Evolutionary conservation across 306 rosid genomes (phyloP).

Genomic region (Citrullus mucosospermus): DNA sequence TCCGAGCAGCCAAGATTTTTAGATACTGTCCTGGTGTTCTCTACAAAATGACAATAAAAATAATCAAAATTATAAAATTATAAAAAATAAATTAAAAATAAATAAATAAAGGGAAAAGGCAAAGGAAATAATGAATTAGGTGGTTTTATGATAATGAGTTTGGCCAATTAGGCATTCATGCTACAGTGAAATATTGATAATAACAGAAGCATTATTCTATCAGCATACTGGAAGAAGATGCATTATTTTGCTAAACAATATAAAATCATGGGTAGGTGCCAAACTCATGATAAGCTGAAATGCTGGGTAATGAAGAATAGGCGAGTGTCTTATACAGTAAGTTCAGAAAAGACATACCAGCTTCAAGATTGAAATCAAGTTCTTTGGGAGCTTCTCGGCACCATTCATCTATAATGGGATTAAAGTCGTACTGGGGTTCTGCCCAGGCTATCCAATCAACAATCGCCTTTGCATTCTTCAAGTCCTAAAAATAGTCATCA

Average conservation of each 20-base stretch:
- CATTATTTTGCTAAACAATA: neutral
- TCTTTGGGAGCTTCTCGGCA: conserved; percentile 99
- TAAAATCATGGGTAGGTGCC: neutral
- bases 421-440: conserved; percentile 83
- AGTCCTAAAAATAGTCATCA: conserved; percentile 48
- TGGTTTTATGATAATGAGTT: neutral
- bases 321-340: neutral
- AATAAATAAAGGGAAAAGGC: neutral
- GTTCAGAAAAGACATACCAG: conserved; percentile 42
- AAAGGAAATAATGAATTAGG: neutral
- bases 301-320: neutral
- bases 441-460: conserved; percentile 99
- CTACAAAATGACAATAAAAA: conserved; percentile 28
- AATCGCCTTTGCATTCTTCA: conserved; percentile 84
- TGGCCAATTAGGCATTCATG: neutral
- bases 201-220: neutral
- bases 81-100: no score
- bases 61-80: neutral
- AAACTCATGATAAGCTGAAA: neutral
- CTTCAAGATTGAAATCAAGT: conserved; percentile 86
- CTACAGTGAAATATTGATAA: neutral
- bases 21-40: conserved; percentile 79
- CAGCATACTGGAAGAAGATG: neutral
- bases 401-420: conserved; percentile 98
- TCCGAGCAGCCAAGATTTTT: conserved; percentile 79